Base-by-base conservation (phyloP, 2,329 filamentous ascomycete genomes). In the Pseudopyrenochaeta lycopersici region DNA sequence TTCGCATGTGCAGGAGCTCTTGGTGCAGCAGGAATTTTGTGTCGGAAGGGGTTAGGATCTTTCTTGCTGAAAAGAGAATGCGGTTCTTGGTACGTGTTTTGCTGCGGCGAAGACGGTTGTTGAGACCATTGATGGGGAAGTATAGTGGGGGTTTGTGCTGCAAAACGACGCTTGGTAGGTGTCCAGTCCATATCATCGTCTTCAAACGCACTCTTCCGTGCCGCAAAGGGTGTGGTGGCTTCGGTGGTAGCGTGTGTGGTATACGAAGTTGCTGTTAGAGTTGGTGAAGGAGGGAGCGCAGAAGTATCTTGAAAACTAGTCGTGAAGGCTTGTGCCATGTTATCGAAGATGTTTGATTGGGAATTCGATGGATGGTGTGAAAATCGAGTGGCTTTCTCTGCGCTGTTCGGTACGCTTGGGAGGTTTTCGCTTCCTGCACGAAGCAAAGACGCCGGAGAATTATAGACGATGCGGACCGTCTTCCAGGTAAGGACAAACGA, bases 161-260 rank as follows among this genome's bases (percentile, higher is more conserved):
- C 23, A 21, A 42, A 59, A 10, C 56, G 52, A 14, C 49, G 46
- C 0, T 29, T 40, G 43, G 85, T 86, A 0, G 88, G 88, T 2
- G 87, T 84, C 86, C 89, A 91, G 66, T 92, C 90, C 90, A 93
- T 92, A 49, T 84, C 83, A 33, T 89, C 84, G 1, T 77, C 78
- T 15, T 59, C 56, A 17, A 58, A 58, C 18, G 40, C 45, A 54
- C 46, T 39, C 11, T 23, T 50, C 36, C 54, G 49, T 39, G 53
- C 49, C 5, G 45, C 36, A 29, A 59, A 63, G 7, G 67, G 66
- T 1, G 70, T 71, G 10, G 63, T 67, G 50, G 54, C 63, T 6
- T 69, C 66, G 27, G 62, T 73, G 29, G 62, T 73, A 21, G 62
- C 62, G 49, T 67, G 49, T 9, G 64, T 66, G 0, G 60, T 58